Conservation (phyloP, 2,329 filamentous ascomycete species). For the Metarhizium anisopliae region DNA sequence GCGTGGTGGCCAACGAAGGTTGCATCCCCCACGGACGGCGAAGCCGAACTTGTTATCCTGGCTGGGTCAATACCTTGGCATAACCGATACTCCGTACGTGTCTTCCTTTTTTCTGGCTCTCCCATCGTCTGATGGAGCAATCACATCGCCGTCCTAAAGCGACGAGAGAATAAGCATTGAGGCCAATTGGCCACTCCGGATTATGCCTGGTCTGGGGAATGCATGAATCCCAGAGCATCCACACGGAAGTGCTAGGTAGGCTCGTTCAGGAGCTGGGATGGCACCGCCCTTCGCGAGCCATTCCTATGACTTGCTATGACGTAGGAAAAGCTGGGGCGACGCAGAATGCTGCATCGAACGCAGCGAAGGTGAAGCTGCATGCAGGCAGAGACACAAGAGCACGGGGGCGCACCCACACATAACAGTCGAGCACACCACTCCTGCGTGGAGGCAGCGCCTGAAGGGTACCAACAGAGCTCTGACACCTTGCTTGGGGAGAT, state of each 20-base stretch:
- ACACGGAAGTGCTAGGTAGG: not conserved
- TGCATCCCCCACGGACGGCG: conserved; percentile 1
- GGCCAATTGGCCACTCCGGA: conserved; percentile 1
- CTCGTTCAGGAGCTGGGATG: not conserved
- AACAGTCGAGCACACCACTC: not conserved
- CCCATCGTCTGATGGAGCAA: not conserved
- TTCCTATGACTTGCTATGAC: conserved; percentile 11
- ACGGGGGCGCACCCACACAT: not conserved
- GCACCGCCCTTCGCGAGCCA: not conserved
- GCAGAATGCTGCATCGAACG: not conserved
- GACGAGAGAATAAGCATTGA: not conserved
- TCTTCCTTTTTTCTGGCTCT: not conserved
- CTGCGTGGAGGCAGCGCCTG: not conserved
- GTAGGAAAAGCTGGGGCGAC: conserved; percentile 5
- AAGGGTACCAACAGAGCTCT: too few species aligned
- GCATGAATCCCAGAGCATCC: not conserved
- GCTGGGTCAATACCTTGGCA: not conserved
- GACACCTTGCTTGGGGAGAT: not conserved
- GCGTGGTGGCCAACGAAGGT: too few species aligned
- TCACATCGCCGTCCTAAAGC: not conserved
- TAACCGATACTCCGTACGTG: not conserved
- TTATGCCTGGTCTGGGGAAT: conserved; percentile 2
- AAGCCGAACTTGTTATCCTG: not conserved
- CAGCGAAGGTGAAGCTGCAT: not conserved
- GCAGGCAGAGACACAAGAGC: not conserved